Base-by-base conservation (phyloP, 768 basidiomycete species). In the Lentinula aciculospora region DNA sequence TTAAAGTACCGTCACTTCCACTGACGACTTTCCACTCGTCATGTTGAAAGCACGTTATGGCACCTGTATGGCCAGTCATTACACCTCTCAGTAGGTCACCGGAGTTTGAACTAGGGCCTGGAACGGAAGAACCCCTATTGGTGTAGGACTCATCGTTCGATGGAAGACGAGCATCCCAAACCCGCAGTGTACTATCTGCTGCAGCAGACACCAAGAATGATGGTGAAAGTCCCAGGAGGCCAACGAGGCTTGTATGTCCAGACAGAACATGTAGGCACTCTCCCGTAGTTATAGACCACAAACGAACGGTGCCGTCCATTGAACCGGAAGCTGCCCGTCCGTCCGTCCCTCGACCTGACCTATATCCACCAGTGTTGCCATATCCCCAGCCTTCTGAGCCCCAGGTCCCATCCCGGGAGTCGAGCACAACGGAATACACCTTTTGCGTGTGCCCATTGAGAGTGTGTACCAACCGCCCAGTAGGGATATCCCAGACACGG, bases 41-140 rank as follows among this genome's bases (percentile, higher is more conserved):
- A 63, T 97, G 94, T 71, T 96, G 94, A 80, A 98, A 98, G 74
- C 96, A 99, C 17, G 97, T 98, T 63, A 99, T 98, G n/a, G 96
- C 94, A 21, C 95, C 96, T 5, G 89, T 89, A 69, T 98, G 96
- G 1, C 92, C 93, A 3, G 88, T 86, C 29, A 99, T 81, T 0
- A 88, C 86, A 63, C 94, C 88, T 37, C 82, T 84, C 29, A 92
- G 77, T 58, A 86, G 29, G 10, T 50, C 49, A n/a, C 19, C 21
- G 28, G 49, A 50, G 32, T 50, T 50, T 50, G 49, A 28, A 28
- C 42, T 23, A 21, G 42, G 21, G 8, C 19, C 21, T 13, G 21
- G 42, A 7, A 6, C 32, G 32, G 13, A 8, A 34, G 32, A 34
- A 9, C 9, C 17, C 21, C 42, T 25, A 12, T 21, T 21, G 9